Evolutionary conservation across 768 basidiomycete species (phyloP), one percentile per base, ranked within the genome.

Genomic region (Butyriboletus loyo): DNA sequence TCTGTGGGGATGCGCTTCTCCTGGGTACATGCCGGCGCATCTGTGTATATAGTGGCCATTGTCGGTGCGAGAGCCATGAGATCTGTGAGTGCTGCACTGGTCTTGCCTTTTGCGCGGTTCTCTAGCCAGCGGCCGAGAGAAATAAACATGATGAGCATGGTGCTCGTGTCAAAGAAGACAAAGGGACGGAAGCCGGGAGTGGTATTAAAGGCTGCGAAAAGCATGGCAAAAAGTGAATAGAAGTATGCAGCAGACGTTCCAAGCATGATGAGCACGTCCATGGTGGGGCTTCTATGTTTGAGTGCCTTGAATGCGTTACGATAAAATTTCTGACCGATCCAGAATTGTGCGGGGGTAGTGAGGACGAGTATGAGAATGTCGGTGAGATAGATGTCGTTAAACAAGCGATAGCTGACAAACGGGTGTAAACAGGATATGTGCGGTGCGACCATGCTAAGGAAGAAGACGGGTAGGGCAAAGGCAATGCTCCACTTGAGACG

Each of bases 101-200:
- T 98, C 72, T 90, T 91, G 28, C 97, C 96, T 71, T 98, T 98
- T 42, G 97, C 97, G 50, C 86, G 82, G 72, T 98, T 98, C 74
- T 98, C 97, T 44, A 98, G 80, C 72, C 87, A 97, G 24, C 97
- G 85, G 5, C 97, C 97, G 14, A 98, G 81, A 3, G 92, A 95
- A 62, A 98, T 89, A 68, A 99, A 98, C 75, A 87, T 90, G 79
- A 99, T 87, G 55, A 99, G 76, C 97, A 98, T 98, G 19, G 97
- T 97, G 64, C 92, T 97, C 2, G 97, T 98, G 73, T 99, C 97
- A 74, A 98, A 98, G 73, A 98, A 98, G 40, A 93, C 80, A 66
- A 87, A 81, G 2, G 97, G 96, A 19, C 82, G 86, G 66, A 79
- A 91, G 38, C 78, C 78, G 0, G 86, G 78, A 10, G 86, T 81